Conservation (phyloP, 345 rosid species). For the Jatropha curcas region DNA sequence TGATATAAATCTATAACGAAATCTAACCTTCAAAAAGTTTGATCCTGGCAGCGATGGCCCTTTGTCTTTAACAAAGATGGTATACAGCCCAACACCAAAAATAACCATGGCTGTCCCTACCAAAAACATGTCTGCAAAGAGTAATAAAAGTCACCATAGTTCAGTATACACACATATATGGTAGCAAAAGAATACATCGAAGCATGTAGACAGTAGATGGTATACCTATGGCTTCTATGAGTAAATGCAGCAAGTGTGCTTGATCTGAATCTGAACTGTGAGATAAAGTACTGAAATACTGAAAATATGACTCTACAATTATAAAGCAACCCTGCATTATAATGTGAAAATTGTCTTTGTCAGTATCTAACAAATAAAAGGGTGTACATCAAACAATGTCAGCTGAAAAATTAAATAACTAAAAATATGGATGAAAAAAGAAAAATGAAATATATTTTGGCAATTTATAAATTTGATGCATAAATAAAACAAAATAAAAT, state of each 20-base stretch:
- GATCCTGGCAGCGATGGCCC: conserved; percentile 36
- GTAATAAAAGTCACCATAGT: not conserved
- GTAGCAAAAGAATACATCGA: not conserved
- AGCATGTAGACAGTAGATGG: not conserved
- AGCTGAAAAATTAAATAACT: no score
- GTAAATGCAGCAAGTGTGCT: conserved; percentile 43
- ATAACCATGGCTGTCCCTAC: conserved; percentile 65
- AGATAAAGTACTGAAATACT: conserved; percentile 42
- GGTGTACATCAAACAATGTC: no score
- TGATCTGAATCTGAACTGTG: conserved; percentile 36
- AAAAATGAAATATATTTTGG: no score
- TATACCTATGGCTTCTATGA: conserved; percentile 69
- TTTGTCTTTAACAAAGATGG: conserved; percentile 49
- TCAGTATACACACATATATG: not conserved
- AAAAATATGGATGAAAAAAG: no score
- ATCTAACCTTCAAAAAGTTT: conserved; percentile 42
- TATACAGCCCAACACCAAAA: conserved; percentile 58
- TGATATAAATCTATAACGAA: not conserved
- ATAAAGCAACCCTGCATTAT: conserved; percentile 58
- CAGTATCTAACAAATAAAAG: not conserved
- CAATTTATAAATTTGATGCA: no score
- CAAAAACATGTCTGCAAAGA: conserved; percentile 62
- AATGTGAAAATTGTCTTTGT: not conserved
- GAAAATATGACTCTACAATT: conserved; percentile 43
- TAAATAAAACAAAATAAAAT: no score